A percentile compares a stretch with the other conserved stretches of the same genome.
Evolutionary conservation across 2,329 filamentous ascomycete species (phyloP).

Genomic region (Fusarium nygamai): DNA sequence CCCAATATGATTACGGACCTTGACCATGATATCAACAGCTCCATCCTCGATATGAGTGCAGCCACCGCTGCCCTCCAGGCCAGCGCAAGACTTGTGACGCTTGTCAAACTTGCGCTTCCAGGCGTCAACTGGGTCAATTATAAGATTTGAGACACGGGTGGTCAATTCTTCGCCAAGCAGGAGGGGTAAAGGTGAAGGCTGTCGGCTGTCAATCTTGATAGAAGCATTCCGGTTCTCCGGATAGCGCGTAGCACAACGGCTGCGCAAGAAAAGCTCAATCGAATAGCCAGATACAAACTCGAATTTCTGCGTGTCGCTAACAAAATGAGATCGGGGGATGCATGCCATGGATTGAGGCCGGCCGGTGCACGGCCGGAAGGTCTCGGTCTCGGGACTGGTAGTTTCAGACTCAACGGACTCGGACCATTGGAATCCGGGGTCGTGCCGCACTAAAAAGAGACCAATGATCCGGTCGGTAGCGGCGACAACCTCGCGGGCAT

Average conservation of each 20-base stretch:
- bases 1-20: conserved; percentile 61
- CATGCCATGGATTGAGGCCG: conserved; percentile 58
- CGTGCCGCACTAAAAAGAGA: conserved; percentile 61
- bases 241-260: conserved; percentile 48
- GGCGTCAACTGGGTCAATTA: conserved; percentile 54
- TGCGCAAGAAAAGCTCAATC: conserved; percentile 58
- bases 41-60: conserved; percentile 55
- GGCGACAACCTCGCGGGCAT: conserved; percentile 58
- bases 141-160: conserved; percentile 54
- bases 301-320: conserved; percentile 45
- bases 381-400: conserved; percentile 49
- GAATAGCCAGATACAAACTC: conserved; percentile 58
- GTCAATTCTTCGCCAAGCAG: conserved; percentile 58
- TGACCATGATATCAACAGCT: conserved; percentile 57
- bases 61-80: conserved; percentile 49
- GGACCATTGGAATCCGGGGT: conserved; percentile 60
- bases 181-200: conserved; percentile 59
- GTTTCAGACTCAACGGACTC: conserved; percentile 53
- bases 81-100: conserved; percentile 50
- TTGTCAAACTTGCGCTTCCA: conserved; percentile 55
- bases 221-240: conserved; percentile 51
- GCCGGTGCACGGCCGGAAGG: conserved; percentile 52
- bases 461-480: conserved; percentile 62
- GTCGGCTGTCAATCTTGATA: conserved; percentile 57
- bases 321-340: conserved; percentile 56